Conservation (phyloP, 257 asterid genomes). For the Plantago major region DNA sequence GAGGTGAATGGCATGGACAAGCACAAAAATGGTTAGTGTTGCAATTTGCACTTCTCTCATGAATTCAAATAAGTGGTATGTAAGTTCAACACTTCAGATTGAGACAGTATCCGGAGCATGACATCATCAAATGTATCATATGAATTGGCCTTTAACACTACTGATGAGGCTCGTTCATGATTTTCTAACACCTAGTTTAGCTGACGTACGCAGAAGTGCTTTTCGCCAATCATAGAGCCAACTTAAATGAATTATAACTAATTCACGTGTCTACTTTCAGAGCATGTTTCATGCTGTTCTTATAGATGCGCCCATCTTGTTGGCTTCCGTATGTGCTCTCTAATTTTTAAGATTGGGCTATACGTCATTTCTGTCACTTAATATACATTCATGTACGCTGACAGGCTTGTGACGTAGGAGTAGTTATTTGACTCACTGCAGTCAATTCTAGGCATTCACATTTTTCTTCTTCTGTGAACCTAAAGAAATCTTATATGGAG, state of each 20-base stretch:
- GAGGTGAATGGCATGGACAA: constrained; percentile 99
- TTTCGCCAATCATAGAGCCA: too few species aligned
- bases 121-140: constrained; percentile 5
- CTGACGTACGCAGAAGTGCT: background rate
- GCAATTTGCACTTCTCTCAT: background rate
- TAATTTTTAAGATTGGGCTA: background rate
- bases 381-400: too few species aligned
- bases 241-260: too few species aligned
- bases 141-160: background rate
- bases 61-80: background rate
- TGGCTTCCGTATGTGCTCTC: background rate
- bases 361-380: too few species aligned
- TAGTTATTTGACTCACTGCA: too few species aligned
- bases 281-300: background rate
- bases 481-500: background rate
- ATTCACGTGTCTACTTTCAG: too few species aligned
- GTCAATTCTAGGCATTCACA: too few species aligned
- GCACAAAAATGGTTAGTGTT: constrained; percentile 84
- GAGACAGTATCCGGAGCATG: constrained; percentile 5
- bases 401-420: too few species aligned
- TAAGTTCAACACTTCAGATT: background rate
- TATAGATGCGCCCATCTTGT: background rate
- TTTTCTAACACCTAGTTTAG: background rate
- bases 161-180: constrained; percentile 4
- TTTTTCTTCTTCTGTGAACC: too few species aligned